Base-by-base conservation (phyloP, 2,329 filamentous ascomycete species). In the Basipetospora chlamydospora region DNA sequence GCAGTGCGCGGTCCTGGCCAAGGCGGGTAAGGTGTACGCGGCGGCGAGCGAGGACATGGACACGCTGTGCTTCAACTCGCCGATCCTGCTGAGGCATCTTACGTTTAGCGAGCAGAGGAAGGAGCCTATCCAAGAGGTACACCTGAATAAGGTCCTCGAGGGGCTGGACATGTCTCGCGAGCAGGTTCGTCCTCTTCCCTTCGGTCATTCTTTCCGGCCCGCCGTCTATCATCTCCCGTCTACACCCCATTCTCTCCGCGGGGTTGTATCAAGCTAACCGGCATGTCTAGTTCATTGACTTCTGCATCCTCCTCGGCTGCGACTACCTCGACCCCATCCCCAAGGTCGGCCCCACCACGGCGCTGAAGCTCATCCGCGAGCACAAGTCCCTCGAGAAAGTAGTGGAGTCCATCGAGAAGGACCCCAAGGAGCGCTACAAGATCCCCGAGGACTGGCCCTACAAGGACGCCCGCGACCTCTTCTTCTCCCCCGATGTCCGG, bases 11-110 rank as follows among this genome's bases (percentile, higher is more conserved):
- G 80, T 79, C 28, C 67, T 98, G 42, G 90, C 90, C 1, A 70
- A 80, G 42, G 87, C 83, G 5, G 88, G 86, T 26, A 96, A 96
- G 61, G 90, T 98, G 35, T 98, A 92, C 55, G 90, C 87, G 3
- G 90, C 90, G 15, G 90, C 90, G 3, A 93, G 83, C 44, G 90
- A 98, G 60, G 90, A 98, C 60, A 98, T 98, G 90, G 90, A 98
- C 53, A 98, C 90, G 0, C 64, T 98, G 38, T 96, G 88, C 51
- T 98, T 98, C 58, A 77, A 95, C 50, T 71, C 87, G 35, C 90
- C 90, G 0, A 87, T 98, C 41, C 63, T 98, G 32, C 63, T 98
- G 44, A 73, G 90, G 34, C 87, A 98, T 59, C 70, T 98, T 44
- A 98, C 90, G 2, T 96, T 95, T 57, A 92, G 85, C 53, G 90